A percentile compares a stretch with the other conserved stretches of the same genome.
These are phyloP conservation scores for Aspergillus quadrilineatus DNA, from an alignment of 2,329 filamentous ascomycete species.

Conservation along the genomic window DNA sequence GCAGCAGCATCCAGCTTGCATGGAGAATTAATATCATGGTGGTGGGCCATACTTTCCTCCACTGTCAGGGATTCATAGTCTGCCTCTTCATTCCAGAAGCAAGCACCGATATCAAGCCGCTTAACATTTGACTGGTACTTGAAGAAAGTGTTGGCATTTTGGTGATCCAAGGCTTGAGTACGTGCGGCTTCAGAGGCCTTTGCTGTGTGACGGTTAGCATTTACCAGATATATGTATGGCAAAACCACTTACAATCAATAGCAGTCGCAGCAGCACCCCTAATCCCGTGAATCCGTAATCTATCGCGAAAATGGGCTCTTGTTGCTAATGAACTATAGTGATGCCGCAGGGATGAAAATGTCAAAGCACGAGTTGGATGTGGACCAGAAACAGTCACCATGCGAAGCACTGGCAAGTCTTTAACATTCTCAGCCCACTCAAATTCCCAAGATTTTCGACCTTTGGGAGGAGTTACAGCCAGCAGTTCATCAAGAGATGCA, in stretches of 20 bases:
- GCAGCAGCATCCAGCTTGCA: constrained; percentile 18
- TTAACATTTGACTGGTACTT: constrained; percentile 25
- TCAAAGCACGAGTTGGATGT: not conserved
- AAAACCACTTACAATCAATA: not conserved
- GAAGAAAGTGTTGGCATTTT: constrained; percentile 20
- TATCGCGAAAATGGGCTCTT: not conserved
- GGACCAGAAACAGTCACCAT: not conserved
- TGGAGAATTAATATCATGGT: constrained; percentile 20
- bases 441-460: constrained; percentile 21
- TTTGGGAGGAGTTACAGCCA: constrained; percentile 13
- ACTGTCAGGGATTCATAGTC: constrained; percentile 23
- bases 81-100: constrained; percentile 21
- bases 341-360: not conserved
- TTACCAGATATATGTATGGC: not conserved
- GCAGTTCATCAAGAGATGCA: constrained; percentile 16
- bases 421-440: constrained; percentile 12
- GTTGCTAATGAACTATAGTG: not conserved
- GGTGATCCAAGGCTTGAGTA: constrained; percentile 21
- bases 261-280: not conserved
- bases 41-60: constrained; percentile 25
- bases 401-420: not conserved
- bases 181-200: constrained; percentile 16
- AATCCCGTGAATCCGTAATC: not conserved
- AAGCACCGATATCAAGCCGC: constrained; percentile 21
- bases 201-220: constrained; percentile 1